Evolutionary conservation across 192 early-diverging fungal species (phyloP).

Genomic region (Podila epicladia): DNA sequence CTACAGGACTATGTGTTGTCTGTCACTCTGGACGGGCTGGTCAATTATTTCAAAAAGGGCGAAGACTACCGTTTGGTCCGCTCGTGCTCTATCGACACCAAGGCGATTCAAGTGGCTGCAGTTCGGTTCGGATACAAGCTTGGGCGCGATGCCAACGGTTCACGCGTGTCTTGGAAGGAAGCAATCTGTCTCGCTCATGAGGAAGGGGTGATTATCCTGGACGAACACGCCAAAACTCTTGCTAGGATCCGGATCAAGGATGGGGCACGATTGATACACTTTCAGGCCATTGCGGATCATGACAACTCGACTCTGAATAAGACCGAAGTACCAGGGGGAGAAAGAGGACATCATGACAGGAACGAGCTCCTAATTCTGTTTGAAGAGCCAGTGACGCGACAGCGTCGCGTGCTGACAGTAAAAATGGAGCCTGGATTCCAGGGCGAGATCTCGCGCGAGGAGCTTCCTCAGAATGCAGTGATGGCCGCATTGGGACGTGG

Average conservation of each 20-base stretch:
- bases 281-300: slow-evolving; percentile 27
- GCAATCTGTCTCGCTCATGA: slow-evolving; percentile 28
- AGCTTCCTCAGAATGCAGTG: not conserved
- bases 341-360: not conserved
- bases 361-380: slow-evolving; percentile 29
- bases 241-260: slow-evolving; percentile 12
- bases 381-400: slow-evolving; percentile 26
- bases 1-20: slow-evolving; percentile 12
- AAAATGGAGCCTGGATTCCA: slow-evolving; percentile 16
- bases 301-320: not conserved
- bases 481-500: slow-evolving; percentile 21
- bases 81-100: slow-evolving; percentile 17
- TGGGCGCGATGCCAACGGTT: slow-evolving; percentile 1
- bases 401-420: slow-evolving; percentile 17
- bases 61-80: slow-evolving; percentile 6
- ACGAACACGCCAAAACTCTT: slow-evolving; percentile 13
- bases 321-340: too few relatives aligned
- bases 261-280: slow-evolving; percentile 13
- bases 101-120: slow-evolving; percentile 18
- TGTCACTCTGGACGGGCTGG: slow-evolving; percentile 26
- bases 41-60: slow-evolving; percentile 20
- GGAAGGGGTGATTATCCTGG: slow-evolving; percentile 25
- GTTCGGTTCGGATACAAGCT: slow-evolving; percentile 11
- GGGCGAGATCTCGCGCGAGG: slow-evolving; percentile 3
- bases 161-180: slow-evolving; percentile 8